Base-by-base conservation (phyloP, 1,284 basidiomycete species). In the Cutaneotrichosporon mucoides region DNA sequence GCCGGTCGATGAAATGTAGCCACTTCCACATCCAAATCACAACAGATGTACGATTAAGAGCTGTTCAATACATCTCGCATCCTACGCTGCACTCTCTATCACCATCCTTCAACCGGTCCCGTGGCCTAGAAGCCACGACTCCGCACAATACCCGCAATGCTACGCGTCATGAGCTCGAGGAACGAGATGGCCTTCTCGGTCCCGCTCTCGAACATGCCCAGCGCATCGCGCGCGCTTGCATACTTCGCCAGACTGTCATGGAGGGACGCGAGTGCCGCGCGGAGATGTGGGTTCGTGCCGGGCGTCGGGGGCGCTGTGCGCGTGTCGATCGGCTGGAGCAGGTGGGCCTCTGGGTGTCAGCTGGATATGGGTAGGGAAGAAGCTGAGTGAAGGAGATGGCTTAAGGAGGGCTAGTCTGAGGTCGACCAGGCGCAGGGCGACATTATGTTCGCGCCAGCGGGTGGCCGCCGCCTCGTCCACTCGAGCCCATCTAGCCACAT, bases 51-150 rank as follows among this genome's bases (percentile, higher is more conserved):
- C 24, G 24, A 24, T 24, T 24, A 24, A 24, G 24, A 24, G 24
- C 24, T 24, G 24, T 24, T 24, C 24, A 24, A 24, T 24, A 24
- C 24, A 24, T 24, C 24, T 24, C 24, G 24, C 24, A 24, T 24
- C 24, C 24, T 24, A 24, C 24, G 24, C 24, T 24, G 24, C 24
- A 3, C 38, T 40, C 38, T 40, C 38, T 12, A 40, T 40, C 38
- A 2, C 2, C 38, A 2, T 40, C 38, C 12, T 24, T 3, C 24
- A 24, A 3, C 24, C 3, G 24, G 38, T n/a, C n/a, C n/a, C n/a
- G n/a, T n/a, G n/a, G n/a, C n/a, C 37, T 51, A 75, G 53, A 67
- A 68, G 24, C 71, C 70, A 16, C 74, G 58, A 56, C 71, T 74
- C 46, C 66, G 59, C 46, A 72, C 64, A 16, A 75, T 55, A 24